These are phyloP conservation scores for Saccharomyces hybrid DNA, from an alignment of 1,139 yeast species.

Conservation along the genomic window DNA sequence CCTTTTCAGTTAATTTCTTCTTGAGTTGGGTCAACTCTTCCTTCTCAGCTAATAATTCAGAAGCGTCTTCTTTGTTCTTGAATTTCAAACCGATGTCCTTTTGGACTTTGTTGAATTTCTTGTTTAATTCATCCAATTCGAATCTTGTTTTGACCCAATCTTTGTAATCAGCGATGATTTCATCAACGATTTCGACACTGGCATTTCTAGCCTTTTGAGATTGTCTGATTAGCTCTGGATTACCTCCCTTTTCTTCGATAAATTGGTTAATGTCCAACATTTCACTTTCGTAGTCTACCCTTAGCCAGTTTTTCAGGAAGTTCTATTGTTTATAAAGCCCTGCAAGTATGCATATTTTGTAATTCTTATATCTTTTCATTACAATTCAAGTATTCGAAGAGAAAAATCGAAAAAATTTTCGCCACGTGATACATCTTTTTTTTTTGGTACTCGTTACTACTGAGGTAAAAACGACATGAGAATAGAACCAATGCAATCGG, in stretches of 20 bases:
- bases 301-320: neutral
- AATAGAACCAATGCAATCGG: neutral
- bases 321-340: neutral
- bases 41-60: constrained; percentile 72
- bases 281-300: neutral
- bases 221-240: constrained; percentile 77
- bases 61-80: constrained; percentile 93
- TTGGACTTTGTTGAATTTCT: constrained; percentile 77
- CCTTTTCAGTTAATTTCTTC: constrained; percentile 55
- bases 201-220: constrained; percentile 95
- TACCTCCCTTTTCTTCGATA: constrained; percentile 93
- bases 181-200: constrained; percentile 90
- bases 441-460: neutral
- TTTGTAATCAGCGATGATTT: constrained; percentile 83
- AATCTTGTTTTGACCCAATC: constrained; percentile 90
- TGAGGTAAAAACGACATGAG: neutral
- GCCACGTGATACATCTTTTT: neutral
- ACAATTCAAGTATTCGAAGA: neutral
- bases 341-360: neutral
- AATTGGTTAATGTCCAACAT: constrained; percentile 93
- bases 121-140: constrained; percentile 84
- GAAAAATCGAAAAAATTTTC: neutral
- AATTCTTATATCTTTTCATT: neutral
- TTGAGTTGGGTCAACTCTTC: constrained; percentile 66
- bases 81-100: constrained; percentile 87